Evolutionary conservation across 2,329 filamentous ascomycete species (phyloP).

Genomic region (Fusarium hostae): DNA sequence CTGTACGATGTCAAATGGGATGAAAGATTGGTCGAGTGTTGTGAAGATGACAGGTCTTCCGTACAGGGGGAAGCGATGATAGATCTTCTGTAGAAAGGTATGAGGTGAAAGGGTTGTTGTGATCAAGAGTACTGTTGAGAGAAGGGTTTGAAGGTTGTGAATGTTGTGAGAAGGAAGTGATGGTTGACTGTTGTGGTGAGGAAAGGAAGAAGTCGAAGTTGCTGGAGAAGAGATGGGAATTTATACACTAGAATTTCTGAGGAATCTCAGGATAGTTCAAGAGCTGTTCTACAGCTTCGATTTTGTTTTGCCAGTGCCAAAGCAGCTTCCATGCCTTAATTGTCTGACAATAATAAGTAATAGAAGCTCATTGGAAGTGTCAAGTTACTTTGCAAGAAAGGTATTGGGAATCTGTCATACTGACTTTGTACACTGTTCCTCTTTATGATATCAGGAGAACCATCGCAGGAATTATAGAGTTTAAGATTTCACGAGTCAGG

Average conservation of each 20-base stretch:
- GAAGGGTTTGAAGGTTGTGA: too few species aligned
- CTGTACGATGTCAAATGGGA: background rate
- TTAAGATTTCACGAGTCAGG: rapidly evolving
- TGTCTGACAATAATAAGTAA: rapidly evolving
- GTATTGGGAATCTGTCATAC: background rate
- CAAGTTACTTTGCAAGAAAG: background rate
- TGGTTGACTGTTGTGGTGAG: background rate
- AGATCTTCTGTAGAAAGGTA: background rate
- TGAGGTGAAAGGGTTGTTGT: background rate
- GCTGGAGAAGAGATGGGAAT: background rate
- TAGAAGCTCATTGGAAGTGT: too few species aligned
- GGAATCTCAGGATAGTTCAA: too few species aligned
- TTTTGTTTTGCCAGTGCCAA: background rate
- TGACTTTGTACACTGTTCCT: background rate
- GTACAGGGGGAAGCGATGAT: too few species aligned
- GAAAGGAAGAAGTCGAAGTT: rapidly evolving
- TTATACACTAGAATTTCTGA: background rate
- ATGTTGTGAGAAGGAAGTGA: background rate
- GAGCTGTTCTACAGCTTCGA: rapidly evolving
- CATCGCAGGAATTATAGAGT: rapidly evolving
- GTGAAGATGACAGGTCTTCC: background rate
- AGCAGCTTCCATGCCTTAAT: rapidly evolving
- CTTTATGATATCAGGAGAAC: rapidly evolving
- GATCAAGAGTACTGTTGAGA: background rate
- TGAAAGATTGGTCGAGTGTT: background rate